Conservation (phyloP, 345 rosid genomes). For the Arabis alpina region DNA sequence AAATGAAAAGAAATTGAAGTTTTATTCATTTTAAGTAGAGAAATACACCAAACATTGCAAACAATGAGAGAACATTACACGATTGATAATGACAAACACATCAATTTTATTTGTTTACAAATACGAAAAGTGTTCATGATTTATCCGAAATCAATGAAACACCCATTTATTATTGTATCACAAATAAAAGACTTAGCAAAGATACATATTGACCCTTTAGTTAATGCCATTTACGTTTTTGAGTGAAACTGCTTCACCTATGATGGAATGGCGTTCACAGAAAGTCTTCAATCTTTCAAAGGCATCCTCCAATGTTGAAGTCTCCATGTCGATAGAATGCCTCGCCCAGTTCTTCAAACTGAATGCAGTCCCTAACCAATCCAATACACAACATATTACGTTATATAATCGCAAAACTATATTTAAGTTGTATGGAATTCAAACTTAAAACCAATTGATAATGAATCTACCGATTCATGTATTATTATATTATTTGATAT, state of each 20-base stretch:
- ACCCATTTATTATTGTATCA: background rate
- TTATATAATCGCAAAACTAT: too few relatives aligned
- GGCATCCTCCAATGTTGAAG: constrained; percentile 28
- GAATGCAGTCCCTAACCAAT: constrained; percentile 54
- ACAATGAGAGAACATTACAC: constrained; percentile 17
- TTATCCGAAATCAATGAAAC: background rate
- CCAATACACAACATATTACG: background rate
- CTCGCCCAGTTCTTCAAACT: constrained; percentile 44
- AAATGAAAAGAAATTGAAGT: background rate
- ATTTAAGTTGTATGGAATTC: too few relatives aligned
- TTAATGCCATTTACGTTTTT: constrained; percentile 17
- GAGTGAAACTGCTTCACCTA: constrained; percentile 1
- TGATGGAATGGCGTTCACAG: constrained; percentile 14
- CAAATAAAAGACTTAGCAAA: constrained; percentile 3
- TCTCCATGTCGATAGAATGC: constrained; percentile 39
- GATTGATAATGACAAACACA: constrained; percentile 6
- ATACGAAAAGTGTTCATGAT: constrained; percentile 5
- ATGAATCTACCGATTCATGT: too few relatives aligned
- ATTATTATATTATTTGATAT: too few relatives aligned
- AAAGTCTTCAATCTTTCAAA: constrained; percentile 36
- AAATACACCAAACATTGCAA: background rate
- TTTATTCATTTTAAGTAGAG: background rate
- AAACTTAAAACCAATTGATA: too few relatives aligned
- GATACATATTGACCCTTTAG: constrained; percentile 19
- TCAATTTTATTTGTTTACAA: constrained; percentile 10